A percentile compares a stretch with the other conserved stretches of the same genome.
Evolutionary conservation across 345 rosid genomes (phyloP).

Genomic region (Litchi chinensis): DNA sequence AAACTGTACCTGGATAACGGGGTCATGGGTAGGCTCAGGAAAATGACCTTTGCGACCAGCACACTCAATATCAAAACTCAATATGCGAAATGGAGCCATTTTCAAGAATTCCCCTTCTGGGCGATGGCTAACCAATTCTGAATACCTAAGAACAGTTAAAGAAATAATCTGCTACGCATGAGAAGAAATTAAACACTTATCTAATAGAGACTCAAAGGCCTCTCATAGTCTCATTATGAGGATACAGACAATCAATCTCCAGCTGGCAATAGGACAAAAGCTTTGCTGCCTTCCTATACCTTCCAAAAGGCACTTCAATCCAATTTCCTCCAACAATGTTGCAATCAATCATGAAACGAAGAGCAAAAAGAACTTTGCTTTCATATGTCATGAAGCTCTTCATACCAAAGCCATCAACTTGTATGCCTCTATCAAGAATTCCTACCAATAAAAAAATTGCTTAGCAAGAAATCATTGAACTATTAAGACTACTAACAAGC

Average conservation of each 20-base stretch:
- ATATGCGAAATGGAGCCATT: constrained; percentile 98
- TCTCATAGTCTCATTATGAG: constrained; percentile 26
- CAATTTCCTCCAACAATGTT: constrained; percentile 94
- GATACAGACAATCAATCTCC: constrained; percentile 98
- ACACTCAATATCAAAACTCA: constrained; percentile 98
- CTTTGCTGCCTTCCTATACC: constrained; percentile 67
- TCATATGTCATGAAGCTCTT: constrained; percentile 92
- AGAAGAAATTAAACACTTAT: constrained; percentile 15
- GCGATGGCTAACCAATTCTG: constrained; percentile 80
- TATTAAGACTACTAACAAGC: not conserved
- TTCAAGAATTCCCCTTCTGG: constrained; percentile 94
- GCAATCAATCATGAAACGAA: constrained; percentile 95
- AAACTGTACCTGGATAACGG: constrained; percentile 85
- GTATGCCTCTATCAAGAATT: constrained; percentile 94
- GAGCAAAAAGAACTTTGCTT: constrained; percentile 91
- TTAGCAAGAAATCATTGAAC: not conserved
- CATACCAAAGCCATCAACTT: constrained; percentile 87
- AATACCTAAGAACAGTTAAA: constrained; percentile 56
- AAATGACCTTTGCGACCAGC: constrained; percentile 99
- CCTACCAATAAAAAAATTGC: constrained; percentile 46
- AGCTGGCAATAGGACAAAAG: constrained; percentile 76
- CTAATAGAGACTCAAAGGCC: constrained; percentile 7
- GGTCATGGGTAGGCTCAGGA: constrained; percentile 98
- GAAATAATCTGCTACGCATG: constrained; percentile 26
- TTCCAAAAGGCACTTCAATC: constrained; percentile 91